Base-by-base conservation (phyloP, 1,284 basidiomycete genomes). In the Apiotrichum laibachii region DNA sequence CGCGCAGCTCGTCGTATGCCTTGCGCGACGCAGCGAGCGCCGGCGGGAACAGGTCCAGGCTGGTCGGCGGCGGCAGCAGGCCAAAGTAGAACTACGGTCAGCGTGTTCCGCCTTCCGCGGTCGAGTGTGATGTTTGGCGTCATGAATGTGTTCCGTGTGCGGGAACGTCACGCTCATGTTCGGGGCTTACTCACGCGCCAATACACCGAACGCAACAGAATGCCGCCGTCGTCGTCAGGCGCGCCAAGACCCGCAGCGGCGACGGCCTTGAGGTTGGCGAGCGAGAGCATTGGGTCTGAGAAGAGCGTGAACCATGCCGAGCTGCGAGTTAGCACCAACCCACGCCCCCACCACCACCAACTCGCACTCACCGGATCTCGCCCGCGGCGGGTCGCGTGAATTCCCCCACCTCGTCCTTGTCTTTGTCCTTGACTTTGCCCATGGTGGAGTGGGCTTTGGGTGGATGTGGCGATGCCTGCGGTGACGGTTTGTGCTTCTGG, bases 281-380 rank as follows among this genome's bases (percentile, higher is more conserved):
- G 61, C 18, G 77, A 78, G 6, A 80, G 64, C 12, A 78, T 56
- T 21, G 78, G 79, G 56, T 80, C 76, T 1, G 67, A 56, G 50
- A 78, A 72, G 33, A 78, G 58, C 3, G 31, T 53, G 22, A 55
- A 54, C 79, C 79, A 80, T 31, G 60, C 59, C 19, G 62, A 57
- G 31, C 73, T 76, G 56, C 12, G 1, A 9, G 53, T 46, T 34
- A 56, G 55, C 10, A 7, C n/a, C 31, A n/a, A n/a, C n/a, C n/a
- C n/a, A n/a, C 5, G 46, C 18, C 6, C 9, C 33, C 34, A 15
- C n/a, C 12, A 18, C 1, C 9, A 21, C 21, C 18, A 15, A 2
- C 18, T 15, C 15, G 45, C 22, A 46, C 42, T 45, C 37, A 51
- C 48, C 35, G 43, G 22, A 40, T 51, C 42, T 48, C 55, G 15